These are phyloP conservation scores for Glutinoglossum americanum DNA, from an alignment of 495 filamentous ascomycete genomes.

Conservation along the genomic window DNA sequence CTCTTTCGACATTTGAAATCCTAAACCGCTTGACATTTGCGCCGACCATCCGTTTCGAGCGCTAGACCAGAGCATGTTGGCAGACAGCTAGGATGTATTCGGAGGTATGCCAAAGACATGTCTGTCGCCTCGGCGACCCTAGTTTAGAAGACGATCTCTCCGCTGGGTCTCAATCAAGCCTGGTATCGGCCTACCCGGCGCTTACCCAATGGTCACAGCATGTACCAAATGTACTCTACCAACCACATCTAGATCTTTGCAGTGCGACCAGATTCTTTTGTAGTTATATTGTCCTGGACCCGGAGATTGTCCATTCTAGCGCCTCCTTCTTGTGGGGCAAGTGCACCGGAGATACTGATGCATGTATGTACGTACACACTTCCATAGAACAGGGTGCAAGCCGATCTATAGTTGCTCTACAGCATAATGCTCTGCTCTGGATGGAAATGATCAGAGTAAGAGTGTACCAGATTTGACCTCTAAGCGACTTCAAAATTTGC, in stretches of 20 bases:
- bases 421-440: not conserved
- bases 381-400: not conserved
- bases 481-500: not conserved
- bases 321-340: not conserved
- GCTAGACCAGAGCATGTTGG: not conserved
- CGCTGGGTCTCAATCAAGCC: not conserved
- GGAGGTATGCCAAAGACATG: not conserved
- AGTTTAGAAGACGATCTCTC: not conserved
- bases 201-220: not conserved
- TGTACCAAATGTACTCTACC: not conserved
- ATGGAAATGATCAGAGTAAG: not conserved
- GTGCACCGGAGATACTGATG: too few relatives aligned
- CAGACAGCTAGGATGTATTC: not conserved
- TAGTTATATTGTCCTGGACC: not conserved
- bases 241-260: not conserved
- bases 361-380: too few relatives aligned
- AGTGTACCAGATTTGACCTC: not conserved
- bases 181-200: not conserved
- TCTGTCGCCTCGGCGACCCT: not conserved
- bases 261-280: not conserved
- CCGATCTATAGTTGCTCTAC: not conserved
- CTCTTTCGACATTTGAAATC: not conserved
- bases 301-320: not conserved
- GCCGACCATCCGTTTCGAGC: not conserved
- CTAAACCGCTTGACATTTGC: not conserved